A percentile compares a stretch with the other conserved stretches of the same genome.
These are phyloP conservation scores for Mariannaea sp. DNA, from an alignment of 2,329 filamentous ascomycete genomes.

Conservation along the genomic window DNA sequence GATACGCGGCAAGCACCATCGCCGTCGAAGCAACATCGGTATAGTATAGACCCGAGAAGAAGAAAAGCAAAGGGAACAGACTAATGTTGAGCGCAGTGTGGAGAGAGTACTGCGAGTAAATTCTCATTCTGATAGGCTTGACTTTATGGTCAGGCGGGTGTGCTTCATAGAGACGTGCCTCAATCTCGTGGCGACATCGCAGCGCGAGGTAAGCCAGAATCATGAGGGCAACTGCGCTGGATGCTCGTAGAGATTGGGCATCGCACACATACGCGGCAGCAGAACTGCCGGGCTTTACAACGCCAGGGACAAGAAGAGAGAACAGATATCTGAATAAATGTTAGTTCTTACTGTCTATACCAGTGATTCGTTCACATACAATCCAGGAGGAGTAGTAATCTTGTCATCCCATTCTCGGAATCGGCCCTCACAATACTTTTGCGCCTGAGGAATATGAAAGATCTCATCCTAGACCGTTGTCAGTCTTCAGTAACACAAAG, in stretches of 20 bases:
- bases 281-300: constrained; percentile 18
- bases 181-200: constrained; percentile 58
- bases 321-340: constrained; percentile 49
- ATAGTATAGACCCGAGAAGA: constrained; percentile 95
- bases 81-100: constrained; percentile 78
- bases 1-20: constrained; percentile 72
- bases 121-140: constrained; percentile 16
- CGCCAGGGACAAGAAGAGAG: constrained; percentile 42
- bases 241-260: constrained; percentile 49
- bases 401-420: constrained; percentile 91
- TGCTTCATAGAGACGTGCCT: constrained; percentile 46
- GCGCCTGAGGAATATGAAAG: constrained; percentile 90
- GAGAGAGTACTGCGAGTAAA: constrained; percentile 49
- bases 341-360: constrained; percentile 8
- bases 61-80: constrained; percentile 89
- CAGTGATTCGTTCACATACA: constrained; percentile 56
- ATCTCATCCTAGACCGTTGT: constrained; percentile 70
- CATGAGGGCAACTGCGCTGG: constrained; percentile 50
- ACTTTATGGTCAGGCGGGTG: too few relatives aligned
- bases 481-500: constrained; percentile 7
- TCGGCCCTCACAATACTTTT: constrained; percentile 77
- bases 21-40: constrained; percentile 87
- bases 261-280: constrained; percentile 34
- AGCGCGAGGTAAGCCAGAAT: constrained; percentile 53
- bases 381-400: constrained; percentile 91